A percentile compares a stretch with the other conserved stretches of the same genome.
These are phyloP conservation scores for rapeseed (Brassica napus) DNA, from an alignment of 345 rosid species.

Conservation along the genomic window DNA sequence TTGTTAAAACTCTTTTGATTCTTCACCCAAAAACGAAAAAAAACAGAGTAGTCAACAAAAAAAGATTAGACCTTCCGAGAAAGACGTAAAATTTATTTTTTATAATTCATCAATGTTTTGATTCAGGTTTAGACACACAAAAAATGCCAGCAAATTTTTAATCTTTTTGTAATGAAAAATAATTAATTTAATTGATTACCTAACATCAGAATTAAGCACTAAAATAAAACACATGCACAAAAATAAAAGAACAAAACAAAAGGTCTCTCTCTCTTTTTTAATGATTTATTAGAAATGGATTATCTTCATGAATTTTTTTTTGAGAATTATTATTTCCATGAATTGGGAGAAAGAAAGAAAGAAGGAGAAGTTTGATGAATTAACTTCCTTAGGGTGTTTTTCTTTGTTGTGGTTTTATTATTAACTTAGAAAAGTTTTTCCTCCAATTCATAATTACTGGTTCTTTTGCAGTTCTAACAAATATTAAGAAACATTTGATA, in stretches of 20 bases:
- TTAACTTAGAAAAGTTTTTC: background rate
- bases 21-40: background rate
- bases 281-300: conserved; percentile 13
- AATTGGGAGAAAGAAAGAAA: background rate
- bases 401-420: background rate
- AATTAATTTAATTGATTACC: background rate
- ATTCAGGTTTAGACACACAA: conserved; percentile 19
- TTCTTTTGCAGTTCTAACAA: background rate
- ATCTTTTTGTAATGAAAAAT: background rate
- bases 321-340: background rate
- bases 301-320: background rate
- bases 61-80: background rate
- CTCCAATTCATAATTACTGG: no score
- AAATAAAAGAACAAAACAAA: conserved; percentile 15
- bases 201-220: background rate
- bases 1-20: conserved; percentile 28
- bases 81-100: background rate
- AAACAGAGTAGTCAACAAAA: conserved; percentile 11
- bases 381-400: conserved; percentile 2
- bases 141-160: background rate
- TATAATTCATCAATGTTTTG: background rate
- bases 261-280: conserved; percentile 15
- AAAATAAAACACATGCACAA: background rate
- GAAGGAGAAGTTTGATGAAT: background rate
- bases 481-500: background rate